Evolutionary conservation across 1,139 yeast species (phyloP), one percentile per base, ranked within the genome.

Genomic region (Geotrichum restrictum): DNA sequence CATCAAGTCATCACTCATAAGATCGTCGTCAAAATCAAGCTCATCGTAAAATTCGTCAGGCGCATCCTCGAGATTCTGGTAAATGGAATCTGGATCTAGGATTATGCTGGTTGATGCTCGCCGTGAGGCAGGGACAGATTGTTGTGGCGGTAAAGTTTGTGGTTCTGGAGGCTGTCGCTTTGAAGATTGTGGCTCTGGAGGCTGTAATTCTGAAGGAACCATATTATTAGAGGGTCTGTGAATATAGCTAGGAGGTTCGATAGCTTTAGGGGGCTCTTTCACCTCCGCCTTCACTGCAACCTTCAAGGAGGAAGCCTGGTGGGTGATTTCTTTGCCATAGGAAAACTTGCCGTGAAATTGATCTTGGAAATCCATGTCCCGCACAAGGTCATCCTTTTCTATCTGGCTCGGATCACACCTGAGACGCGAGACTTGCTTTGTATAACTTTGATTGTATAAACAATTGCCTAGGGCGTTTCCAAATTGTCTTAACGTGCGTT

Each of bases 401-500:
- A 53, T n/a, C 6, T 38, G 33, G 21, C 32, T 41, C 3, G 45
- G 52, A 3, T 49, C 59, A 1, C 46, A 54, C 42, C 64, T 62
- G 47, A 83, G 75, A 53, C 76, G 74, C 48, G 75, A 74, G 45
- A 85, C 75, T 57, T 80, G 75, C 34, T 75, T 70, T 13, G 78
- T 67, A 52, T 80, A 81, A 32, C 74, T 72, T 58, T 77, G 76
- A 65, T 85, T 91, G 62, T 85, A 85, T 19, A 85, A 73, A 64
- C 94, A 85, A 64, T 85, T 85, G 1, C 94, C 94, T 60, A 85
- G 69, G 0, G 83, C 82, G 63, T 84, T 83, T 32, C 95, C 95
- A 68, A 85, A 86, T 63, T 84, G 82, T 55, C 94, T 74, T 59
- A 86, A 72, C 32, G 91, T 84, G 40, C 95, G 71, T 66, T 86